Evolutionary conservation across 176 grass and related monocot species (phyloP).

Genomic region (Carex myosuroides): DNA sequence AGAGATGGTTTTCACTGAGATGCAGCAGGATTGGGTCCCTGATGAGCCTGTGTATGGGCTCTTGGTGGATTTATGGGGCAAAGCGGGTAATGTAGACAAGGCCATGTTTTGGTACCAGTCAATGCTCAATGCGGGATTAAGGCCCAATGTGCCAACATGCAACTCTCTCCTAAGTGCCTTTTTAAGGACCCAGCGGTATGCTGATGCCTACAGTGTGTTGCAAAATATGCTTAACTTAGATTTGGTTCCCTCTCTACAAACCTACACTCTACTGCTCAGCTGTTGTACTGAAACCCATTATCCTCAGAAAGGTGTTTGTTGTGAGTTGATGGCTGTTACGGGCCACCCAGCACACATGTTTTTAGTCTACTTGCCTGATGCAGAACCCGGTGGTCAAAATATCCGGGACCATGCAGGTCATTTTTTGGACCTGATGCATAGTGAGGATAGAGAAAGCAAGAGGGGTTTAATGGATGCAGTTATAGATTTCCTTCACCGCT

Average conservation of each 20-base stretch:
- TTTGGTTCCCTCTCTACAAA: constrained; percentile 80
- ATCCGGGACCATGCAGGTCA: constrained; percentile 50
- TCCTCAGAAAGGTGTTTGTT: constrained; percentile 50
- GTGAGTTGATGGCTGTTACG: constrained; percentile 76
- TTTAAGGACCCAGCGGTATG: constrained; percentile 59
- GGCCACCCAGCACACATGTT: constrained; percentile 88
- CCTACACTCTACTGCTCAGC: constrained; percentile 87
- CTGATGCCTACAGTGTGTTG: constrained; percentile 59
- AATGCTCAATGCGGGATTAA: constrained; percentile 81
- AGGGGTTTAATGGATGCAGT: constrained; percentile 84
- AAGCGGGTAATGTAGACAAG: constrained; percentile 78
- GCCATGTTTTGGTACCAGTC: constrained; percentile 69
- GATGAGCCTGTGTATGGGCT: constrained; percentile 93
- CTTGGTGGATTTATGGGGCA: constrained; percentile 94
- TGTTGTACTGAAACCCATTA: constrained; percentile 52
- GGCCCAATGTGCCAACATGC: constrained; percentile 84
- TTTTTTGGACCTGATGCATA: constrained; percentile 94
- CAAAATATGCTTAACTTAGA: constrained; percentile 67
- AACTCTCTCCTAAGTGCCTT: constrained; percentile 85
- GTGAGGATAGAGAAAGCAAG: constrained; percentile 90
- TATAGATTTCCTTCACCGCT: constrained; percentile 85
- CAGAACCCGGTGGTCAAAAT: constrained; percentile 74
- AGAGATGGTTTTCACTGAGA: constrained; percentile 75
- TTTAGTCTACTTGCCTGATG: constrained; percentile 68
- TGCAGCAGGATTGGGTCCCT: constrained; percentile 79